Evolutionary conservation across 805 yeast genomes (phyloP).

Genomic region (Kuraishia capsulata): DNA sequence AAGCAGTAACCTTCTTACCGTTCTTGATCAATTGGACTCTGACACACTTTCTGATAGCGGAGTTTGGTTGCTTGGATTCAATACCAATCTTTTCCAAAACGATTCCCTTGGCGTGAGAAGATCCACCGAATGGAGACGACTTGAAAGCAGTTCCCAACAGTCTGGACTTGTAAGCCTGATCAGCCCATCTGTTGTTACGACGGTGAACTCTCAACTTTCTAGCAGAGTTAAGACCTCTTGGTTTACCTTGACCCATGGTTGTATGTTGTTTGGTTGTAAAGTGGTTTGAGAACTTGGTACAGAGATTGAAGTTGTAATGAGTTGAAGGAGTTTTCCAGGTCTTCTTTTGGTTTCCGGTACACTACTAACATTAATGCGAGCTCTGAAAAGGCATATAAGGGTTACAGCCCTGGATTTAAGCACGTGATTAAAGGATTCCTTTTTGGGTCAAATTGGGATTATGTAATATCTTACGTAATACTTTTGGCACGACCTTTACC

Average conservation of each 20-base stretch:
- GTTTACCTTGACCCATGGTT: slow-evolving; percentile 98
- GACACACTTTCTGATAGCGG: slow-evolving; percentile 99
- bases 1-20: slow-evolving; percentile 99
- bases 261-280: slow-evolving; percentile 12
- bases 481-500: no score
- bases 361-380: not conserved
- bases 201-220: slow-evolving; percentile 99
- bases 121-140: slow-evolving; percentile 99
- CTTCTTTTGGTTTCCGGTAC: not conserved
- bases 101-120: slow-evolving; percentile 99
- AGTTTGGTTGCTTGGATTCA: slow-evolving; percentile 99
- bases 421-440: no score
- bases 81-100: slow-evolving; percentile 99
- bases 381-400: no score
- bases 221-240: slow-evolving; percentile 99
- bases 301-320: slow-evolving; percentile 1
- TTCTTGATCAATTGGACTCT: slow-evolving; percentile 99
- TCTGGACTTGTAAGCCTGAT: slow-evolving; percentile 95
- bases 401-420: no score
- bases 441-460: no score
- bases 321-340: not conserved
- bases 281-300: slow-evolving; percentile 4
- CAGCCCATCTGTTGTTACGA: slow-evolving; percentile 99
- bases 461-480: no score
- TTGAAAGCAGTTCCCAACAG: slow-evolving; percentile 99